Evolutionary conservation across 2,329 filamentous ascomycete genomes (phyloP).

Genomic region (Zalaria obscura): DNA sequence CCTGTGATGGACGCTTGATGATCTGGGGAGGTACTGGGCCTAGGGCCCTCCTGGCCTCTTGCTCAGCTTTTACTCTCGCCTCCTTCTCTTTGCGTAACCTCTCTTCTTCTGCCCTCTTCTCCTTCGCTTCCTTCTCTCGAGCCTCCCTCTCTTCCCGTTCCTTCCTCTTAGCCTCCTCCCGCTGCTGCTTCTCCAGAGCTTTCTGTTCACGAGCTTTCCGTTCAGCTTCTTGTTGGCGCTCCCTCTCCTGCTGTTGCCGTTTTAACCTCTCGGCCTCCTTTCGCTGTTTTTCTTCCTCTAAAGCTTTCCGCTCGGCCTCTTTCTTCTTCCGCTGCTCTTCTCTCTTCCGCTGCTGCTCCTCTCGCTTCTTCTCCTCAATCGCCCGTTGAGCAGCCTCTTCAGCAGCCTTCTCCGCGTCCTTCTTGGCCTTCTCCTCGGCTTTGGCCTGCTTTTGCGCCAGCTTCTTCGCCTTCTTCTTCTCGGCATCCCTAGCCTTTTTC

Average conservation of each 20-base stretch:
- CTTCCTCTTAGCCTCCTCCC: slow-evolving; percentile 60
- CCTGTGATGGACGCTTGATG: slow-evolving; percentile 45
- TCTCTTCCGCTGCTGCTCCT: slow-evolving; percentile 66
- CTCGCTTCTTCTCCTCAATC: slow-evolving; percentile 62
- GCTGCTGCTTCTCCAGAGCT: slow-evolving; percentile 66
- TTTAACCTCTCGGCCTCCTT: slow-evolving; percentile 78
- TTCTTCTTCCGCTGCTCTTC: slow-evolving; percentile 88
- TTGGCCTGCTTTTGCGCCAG: slow-evolving; percentile 74
- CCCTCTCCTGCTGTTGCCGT: slow-evolving; percentile 68
- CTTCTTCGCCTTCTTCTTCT: slow-evolving; percentile 91
- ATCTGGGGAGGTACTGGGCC: slow-evolving; percentile 20
- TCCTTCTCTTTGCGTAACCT: slow-evolving; percentile 49
- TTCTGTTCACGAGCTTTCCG: slow-evolving; percentile 69
- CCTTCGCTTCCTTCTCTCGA: slow-evolving; percentile 62
- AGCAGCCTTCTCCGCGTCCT: slow-evolving; percentile 77
- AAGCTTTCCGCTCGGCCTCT: slow-evolving; percentile 77
- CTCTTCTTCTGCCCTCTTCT: slow-evolving; percentile 46
- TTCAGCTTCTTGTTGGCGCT: slow-evolving; percentile 73
- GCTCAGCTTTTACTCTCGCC: slow-evolving; percentile 30
- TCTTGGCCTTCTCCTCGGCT: slow-evolving; percentile 80
- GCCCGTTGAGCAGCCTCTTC: slow-evolving; percentile 67
- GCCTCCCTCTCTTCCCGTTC: slow-evolving; percentile 48
- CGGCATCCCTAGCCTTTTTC: slow-evolving; percentile 86
- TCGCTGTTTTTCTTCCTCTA: slow-evolving; percentile 71
- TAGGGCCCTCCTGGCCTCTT: slow-evolving; percentile 24